Percentiles rank a stretch among this genome's conserved stretches.
These are phyloP conservation scores for Silene uniflora DNA, from an alignment of 148 eudicot species.

Conservation along the genomic window DNA sequence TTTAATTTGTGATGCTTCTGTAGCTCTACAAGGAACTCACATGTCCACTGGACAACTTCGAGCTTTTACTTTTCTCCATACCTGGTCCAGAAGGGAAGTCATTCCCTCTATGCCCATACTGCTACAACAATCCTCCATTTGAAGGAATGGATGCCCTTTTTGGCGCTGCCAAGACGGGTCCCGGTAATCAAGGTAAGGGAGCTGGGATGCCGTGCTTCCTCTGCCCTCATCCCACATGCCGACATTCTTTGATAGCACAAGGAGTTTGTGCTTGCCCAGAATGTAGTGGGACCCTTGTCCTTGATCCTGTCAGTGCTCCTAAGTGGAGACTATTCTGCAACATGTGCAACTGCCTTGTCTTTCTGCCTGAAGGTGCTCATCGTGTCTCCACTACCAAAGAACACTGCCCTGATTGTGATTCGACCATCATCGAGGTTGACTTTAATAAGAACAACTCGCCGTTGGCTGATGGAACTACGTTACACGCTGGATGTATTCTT, in stretches of 20 bases:
- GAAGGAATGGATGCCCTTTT: conserved; percentile 70
- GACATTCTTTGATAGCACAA: conserved; percentile 69
- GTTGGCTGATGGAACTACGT: conserved; percentile 64
- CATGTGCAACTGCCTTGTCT: conserved; percentile 86
- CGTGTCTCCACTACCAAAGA: conserved; percentile 71
- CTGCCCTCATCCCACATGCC: conserved; percentile 93
- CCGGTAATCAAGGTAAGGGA: conserved; percentile 71
- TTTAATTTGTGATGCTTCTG: not conserved
- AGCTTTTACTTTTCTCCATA: conserved; percentile 78
- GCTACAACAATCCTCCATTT: conserved; percentile 91
- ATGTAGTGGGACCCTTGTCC: conserved; percentile 85
- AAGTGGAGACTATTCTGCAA: conserved; percentile 92
- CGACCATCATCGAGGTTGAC: conserved; percentile 76
- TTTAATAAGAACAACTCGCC: conserved; percentile 91
- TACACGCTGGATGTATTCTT: conserved; percentile 74
- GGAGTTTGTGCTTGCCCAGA: conserved; percentile 98
- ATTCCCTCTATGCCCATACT: conserved; percentile 88
- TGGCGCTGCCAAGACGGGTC: conserved; percentile 57
- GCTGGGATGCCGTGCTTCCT: conserved; percentile 95
- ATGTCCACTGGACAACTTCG: conserved; percentile 93
- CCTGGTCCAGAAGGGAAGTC: conserved; percentile 95
- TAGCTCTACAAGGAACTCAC: conserved; percentile 89
- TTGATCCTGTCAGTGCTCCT: conserved; percentile 90
- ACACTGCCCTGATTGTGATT: conserved; percentile 78
- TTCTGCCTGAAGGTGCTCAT: conserved; percentile 86